These are phyloP conservation scores for Ascochyta koolunga DNA, from an alignment of 2,329 filamentous ascomycete species.

Conservation along the genomic window DNA sequence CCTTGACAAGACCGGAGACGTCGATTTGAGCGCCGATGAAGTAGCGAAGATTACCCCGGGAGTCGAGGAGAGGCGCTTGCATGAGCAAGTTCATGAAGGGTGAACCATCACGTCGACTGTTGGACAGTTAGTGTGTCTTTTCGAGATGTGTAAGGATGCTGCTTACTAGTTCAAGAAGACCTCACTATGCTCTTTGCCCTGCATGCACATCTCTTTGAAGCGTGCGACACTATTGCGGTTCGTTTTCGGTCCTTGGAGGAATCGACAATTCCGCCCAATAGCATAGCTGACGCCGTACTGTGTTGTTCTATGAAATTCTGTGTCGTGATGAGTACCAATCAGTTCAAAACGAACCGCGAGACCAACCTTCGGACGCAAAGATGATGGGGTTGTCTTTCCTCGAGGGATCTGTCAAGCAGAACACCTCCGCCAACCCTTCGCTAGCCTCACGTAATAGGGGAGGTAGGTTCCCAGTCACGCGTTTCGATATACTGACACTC, in stretches of 20 bases:
- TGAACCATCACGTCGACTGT: conserved; percentile 72
- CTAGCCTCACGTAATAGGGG: conserved; percentile 70
- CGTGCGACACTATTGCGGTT: conserved; percentile 67
- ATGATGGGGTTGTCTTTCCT: conserved; percentile 76
- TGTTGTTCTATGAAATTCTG: conserved; percentile 75
- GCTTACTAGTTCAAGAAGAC: conserved; percentile 75
- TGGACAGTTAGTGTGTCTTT: conserved; percentile 9
- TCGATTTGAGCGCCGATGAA: conserved; percentile 77
- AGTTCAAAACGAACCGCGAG: not conserved
- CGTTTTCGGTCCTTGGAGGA: conserved; percentile 76
- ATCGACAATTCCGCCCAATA: conserved; percentile 78
- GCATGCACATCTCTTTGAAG: conserved; percentile 65
- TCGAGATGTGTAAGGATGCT: not conserved
- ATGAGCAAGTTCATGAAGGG: conserved; percentile 80
- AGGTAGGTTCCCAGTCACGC: conserved; percentile 71
- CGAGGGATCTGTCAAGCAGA: conserved; percentile 77
- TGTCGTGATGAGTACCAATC: conserved; percentile 12
- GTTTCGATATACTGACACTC: conserved; percentile 70
- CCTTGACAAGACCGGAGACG: conserved; percentile 70
- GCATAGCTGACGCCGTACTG: conserved; percentile 77
- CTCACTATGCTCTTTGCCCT: conserved; percentile 73
- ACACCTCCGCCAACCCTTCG: conserved; percentile 77
- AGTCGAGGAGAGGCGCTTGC: conserved; percentile 74
- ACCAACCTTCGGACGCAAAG: conserved; percentile 73
- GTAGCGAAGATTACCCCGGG: conserved; percentile 69